phyloP scores from a whole-genome alignment of 2,329 filamentous ascomycete species.

The Cucurbitaria berberidis region DNA sequence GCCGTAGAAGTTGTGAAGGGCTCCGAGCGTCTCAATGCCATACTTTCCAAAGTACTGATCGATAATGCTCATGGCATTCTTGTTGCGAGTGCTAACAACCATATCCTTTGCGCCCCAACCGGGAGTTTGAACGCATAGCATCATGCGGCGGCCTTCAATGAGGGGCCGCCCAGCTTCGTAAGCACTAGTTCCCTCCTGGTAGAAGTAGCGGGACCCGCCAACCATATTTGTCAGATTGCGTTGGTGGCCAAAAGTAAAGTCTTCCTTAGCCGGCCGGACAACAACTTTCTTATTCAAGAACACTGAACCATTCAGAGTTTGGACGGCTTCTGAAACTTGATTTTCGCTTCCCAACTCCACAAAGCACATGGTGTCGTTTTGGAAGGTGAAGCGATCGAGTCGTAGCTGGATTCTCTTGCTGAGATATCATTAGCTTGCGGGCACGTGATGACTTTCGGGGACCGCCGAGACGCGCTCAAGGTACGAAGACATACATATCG shows the following conservation, averaged over 20 bases:
- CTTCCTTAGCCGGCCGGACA: slow-evolving; percentile 6
- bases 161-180: slow-evolving; percentile 17
- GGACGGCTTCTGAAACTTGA: slow-evolving; percentile 21
- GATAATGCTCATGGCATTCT: slow-evolving; percentile 9
- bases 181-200: slow-evolving; percentile 11
- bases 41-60: slow-evolving; percentile 17
- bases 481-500: slow-evolving; percentile 23
- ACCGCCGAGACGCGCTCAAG: too few relatives aligned
- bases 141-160: slow-evolving; percentile 27
- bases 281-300: neutral
- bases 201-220: slow-evolving; percentile 6
- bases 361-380: slow-evolving; percentile 14
- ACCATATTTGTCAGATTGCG: too few relatives aligned
- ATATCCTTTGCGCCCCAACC: slow-evolving; percentile 18
- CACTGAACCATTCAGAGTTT: slow-evolving; percentile 7
- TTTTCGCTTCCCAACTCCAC: slow-evolving; percentile 22
- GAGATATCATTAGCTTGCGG: neutral
- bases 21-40: slow-evolving; percentile 24
- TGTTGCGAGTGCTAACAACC: neutral
- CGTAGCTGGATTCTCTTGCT: slow-evolving; percentile 25
- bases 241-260: slow-evolving; percentile 14
- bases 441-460: slow-evolving; percentile 4
- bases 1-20: slow-evolving; percentile 11
- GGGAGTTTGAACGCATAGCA: slow-evolving; percentile 22
- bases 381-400: slow-evolving; percentile 31